phyloP scores from a whole-genome alignment of 345 rosid genomes.

The Noccaea bulbosa region DNA sequence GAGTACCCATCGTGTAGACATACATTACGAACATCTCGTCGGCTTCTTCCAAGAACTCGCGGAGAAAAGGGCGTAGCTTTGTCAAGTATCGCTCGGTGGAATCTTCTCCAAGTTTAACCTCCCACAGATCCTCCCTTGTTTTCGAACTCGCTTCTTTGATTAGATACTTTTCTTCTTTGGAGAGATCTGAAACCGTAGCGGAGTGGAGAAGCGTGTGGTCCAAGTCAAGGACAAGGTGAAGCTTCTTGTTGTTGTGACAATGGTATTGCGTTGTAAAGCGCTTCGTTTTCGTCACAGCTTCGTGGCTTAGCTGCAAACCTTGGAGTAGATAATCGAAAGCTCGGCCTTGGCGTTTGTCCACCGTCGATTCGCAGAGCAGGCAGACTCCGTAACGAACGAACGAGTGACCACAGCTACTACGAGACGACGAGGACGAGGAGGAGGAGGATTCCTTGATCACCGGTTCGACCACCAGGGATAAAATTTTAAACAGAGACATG shows the following conservation, averaged over 20 bases:
- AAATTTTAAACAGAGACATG: not conserved
- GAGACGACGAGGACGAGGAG: not conserved
- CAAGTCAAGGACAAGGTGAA: conserved; percentile 18
- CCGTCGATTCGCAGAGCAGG: too few relatives aligned
- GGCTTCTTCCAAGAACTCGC: not conserved
- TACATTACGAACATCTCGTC: not conserved
- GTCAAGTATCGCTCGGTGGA: not conserved
- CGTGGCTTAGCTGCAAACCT: conserved; percentile 9
- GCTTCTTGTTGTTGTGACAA: not conserved
- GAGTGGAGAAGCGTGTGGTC: conserved; percentile 10
- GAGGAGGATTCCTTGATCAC: not conserved
- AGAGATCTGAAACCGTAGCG: not conserved
- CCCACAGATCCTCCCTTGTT: conserved; percentile 5
- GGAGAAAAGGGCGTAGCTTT: conserved; percentile 6
- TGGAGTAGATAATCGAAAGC: not conserved
- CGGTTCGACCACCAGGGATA: not conserved
- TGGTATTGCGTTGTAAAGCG: too few relatives aligned
- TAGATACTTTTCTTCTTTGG: conserved; percentile 1
- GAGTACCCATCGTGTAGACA: not conserved
- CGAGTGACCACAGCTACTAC: not conserved
- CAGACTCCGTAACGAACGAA: not conserved
- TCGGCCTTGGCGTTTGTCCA: not conserved
- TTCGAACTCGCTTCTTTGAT: not conserved
- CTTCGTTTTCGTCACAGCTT: not conserved
- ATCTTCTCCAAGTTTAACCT: too few relatives aligned